A percentile compares a stretch with the other conserved stretches of the same genome.
Evolutionary conservation across 2,329 filamentous ascomycete species (phyloP).

Genomic region (Dactylonectria macrodidyma): DNA sequence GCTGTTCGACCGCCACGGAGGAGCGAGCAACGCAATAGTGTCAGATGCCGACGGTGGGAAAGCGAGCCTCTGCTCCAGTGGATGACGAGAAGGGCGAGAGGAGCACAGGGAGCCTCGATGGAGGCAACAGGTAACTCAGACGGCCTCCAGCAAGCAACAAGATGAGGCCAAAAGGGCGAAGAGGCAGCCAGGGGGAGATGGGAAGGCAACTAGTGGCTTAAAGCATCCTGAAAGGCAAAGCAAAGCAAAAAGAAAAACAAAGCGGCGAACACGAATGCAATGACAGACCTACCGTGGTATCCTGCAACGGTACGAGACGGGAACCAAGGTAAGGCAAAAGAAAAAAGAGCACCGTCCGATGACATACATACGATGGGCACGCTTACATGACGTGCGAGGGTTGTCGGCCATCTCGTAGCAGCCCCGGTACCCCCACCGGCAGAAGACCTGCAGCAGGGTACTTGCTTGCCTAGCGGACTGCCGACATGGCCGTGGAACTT

Average conservation of each 20-base stretch:
- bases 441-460: constrained; percentile 23
- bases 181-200: neutral
- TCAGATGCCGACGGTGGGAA: constrained; percentile 17
- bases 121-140: neutral
- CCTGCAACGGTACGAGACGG: neutral
- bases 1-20: constrained; percentile 5
- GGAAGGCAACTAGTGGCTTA: constrained; percentile 4
- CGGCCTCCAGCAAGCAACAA: neutral
- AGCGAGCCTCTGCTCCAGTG: constrained; percentile 13
- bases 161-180: neutral
- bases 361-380: too few relatives aligned
- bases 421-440: constrained; percentile 15
- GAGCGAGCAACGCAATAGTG: constrained; percentile 20
- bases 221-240: neutral
- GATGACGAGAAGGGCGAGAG: constrained; percentile 4
- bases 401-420: constrained; percentile 19
- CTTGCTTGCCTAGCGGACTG: neutral
- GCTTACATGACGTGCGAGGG: neutral
- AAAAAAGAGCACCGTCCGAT: neutral
- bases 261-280: constrained; percentile 12
- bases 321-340: constrained; percentile 5
- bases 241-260: constrained; percentile 15
- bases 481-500: constrained; percentile 7
- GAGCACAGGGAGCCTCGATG: neutral
- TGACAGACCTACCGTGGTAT: neutral